Percentiles rank a stretch among this genome's conserved stretches.
phyloP scores from a whole-genome alignment of 345 rosid genomes.

The Populus davidiana region DNA sequence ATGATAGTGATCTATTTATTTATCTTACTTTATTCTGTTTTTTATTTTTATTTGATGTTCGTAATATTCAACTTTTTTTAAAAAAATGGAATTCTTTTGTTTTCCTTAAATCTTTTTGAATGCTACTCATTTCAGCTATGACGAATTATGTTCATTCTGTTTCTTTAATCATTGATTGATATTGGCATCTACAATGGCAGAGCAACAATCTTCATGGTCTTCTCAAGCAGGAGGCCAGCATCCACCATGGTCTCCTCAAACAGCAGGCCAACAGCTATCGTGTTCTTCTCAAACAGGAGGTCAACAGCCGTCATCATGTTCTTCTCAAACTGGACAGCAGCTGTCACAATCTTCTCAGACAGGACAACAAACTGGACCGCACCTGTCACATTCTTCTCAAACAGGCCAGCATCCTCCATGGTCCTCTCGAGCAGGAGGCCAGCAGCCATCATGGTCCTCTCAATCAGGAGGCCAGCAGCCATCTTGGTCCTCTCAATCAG shows the following conservation, averaged over 20 bases:
- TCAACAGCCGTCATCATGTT: background rate
- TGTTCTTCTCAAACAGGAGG: background rate
- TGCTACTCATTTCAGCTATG: too few relatives aligned
- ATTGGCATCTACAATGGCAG: background rate
- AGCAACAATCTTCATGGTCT: background rate
- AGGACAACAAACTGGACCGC: background rate
- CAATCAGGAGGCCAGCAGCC: conserved; percentile 2
- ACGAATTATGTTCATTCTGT: background rate
- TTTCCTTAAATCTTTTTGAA: background rate
- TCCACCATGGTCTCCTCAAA: conserved; percentile 13
- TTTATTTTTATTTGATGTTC: background rate
- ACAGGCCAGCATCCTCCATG: background rate
- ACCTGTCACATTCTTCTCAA: background rate
- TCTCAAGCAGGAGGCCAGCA: conserved; percentile 16
- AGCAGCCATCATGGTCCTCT: background rate
- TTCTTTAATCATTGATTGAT: background rate
- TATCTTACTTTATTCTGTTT: background rate
- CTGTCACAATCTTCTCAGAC: background rate
- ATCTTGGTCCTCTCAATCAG: background rate
- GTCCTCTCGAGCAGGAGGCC: background rate
- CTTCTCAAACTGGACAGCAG: background rate
- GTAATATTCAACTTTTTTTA: background rate
- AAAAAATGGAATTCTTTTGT: background rate
- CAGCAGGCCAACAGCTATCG: background rate
- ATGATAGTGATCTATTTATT: background rate